Evolutionary conservation across 2,329 filamentous ascomycete genomes (phyloP).

Genomic region (Chaetoscypha palmicola): DNA sequence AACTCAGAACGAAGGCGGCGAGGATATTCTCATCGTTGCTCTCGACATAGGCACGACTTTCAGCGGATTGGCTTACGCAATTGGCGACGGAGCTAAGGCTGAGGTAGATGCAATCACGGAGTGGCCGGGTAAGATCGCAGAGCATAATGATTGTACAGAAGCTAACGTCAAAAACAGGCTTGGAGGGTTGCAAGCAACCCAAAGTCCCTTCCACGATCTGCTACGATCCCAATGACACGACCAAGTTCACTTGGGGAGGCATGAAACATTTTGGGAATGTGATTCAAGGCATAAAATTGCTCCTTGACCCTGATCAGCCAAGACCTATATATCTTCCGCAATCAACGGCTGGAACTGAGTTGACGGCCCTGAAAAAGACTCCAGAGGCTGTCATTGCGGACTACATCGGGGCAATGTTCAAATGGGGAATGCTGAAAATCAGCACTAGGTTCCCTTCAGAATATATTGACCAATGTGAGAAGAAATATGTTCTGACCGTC

Average conservation of each 20-base stretch:
- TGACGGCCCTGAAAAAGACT: slow-evolving; percentile 39
- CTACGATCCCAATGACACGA: slow-evolving; percentile 8
- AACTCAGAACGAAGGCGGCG: background rate
- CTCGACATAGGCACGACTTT: slow-evolving; percentile 22
- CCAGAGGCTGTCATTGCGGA: slow-evolving; percentile 40
- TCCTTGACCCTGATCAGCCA: slow-evolving; percentile 24
- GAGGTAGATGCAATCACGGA: slow-evolving; percentile 7
- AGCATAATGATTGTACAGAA: background rate
- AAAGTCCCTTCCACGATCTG: slow-evolving; percentile 13
- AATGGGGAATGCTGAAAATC: slow-evolving; percentile 40
- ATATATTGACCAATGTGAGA: slow-evolving; percentile 37
- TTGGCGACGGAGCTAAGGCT: background rate
- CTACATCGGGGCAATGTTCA: slow-evolving; percentile 31
- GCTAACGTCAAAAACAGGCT: slow-evolving; percentile 1
- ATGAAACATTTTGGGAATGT: slow-evolving; percentile 4
- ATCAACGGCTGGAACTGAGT: slow-evolving; percentile 22
- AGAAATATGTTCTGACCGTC: slow-evolving; percentile 50
- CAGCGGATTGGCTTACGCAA: slow-evolving; percentile 16
- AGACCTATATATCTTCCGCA: slow-evolving; percentile 12
- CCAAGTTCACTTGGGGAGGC: slow-evolving; percentile 12
- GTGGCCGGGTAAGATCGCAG: slow-evolving; percentile 16
- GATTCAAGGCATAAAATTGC: slow-evolving; percentile 22
- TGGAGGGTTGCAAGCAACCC: slow-evolving; percentile 5
- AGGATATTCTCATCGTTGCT: slow-evolving; percentile 16
- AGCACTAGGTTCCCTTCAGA: slow-evolving; percentile 36